A percentile compares a stretch with the other conserved stretches of the same genome.
These are phyloP conservation scores for Cenococcum geophilum DNA, from an alignment of 495 filamentous ascomycete species.

Conservation along the genomic window DNA sequence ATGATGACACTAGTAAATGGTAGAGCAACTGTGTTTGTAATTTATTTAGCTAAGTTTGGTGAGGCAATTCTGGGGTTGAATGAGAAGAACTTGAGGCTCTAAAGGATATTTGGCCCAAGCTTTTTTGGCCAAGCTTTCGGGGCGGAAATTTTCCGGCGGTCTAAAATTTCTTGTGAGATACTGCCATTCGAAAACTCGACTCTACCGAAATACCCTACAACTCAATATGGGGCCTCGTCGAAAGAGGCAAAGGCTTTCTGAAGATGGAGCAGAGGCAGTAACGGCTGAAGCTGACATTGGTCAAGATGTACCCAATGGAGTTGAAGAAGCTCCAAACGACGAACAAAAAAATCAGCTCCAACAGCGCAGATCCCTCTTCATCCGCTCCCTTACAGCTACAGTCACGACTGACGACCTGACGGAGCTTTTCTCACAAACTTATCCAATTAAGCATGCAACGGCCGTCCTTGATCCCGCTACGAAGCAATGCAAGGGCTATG, in stretches of 20 bases:
- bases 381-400: constrained; percentile 71
- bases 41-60: too few species aligned
- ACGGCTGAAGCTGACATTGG: constrained; percentile 21
- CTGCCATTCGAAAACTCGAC: background rate
- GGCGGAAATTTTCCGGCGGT: constrained; percentile 1
- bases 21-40: too few species aligned
- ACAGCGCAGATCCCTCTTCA: constrained; percentile 70
- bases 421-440: constrained; percentile 85
- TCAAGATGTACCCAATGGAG: background rate
- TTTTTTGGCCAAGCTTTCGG: background rate
- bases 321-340: background rate
- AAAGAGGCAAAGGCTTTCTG: constrained; percentile 35
- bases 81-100: too few species aligned
- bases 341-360: constrained; percentile 15
- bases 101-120: too few species aligned
- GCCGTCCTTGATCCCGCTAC: constrained; percentile 75
- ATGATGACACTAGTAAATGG: too few species aligned
- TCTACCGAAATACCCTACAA: background rate
- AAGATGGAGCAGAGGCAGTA: constrained; percentile 29
- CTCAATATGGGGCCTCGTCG: constrained; percentile 28
- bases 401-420: constrained; percentile 78
- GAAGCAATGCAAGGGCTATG: constrained; percentile 82
- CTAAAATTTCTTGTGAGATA: background rate
- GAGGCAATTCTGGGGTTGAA: too few species aligned
- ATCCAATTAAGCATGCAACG: constrained; percentile 88